A percentile compares a stretch with the other conserved stretches of the same genome.
Evolutionary conservation across 2,329 filamentous ascomycete genomes (phyloP).

Genomic region (Pyrenophora teres): DNA sequence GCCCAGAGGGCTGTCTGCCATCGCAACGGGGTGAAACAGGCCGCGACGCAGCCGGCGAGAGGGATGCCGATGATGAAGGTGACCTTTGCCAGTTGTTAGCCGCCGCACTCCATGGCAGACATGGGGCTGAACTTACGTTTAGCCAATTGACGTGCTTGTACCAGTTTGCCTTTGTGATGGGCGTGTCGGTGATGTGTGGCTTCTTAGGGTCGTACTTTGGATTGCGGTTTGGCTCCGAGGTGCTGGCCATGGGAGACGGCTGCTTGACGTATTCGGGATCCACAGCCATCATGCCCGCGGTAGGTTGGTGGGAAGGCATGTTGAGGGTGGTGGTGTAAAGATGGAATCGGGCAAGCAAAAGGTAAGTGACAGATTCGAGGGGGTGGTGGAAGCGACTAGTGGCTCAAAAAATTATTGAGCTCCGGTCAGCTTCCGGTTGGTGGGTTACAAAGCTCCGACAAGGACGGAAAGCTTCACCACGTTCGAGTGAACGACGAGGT

Average conservation of each 20-base stretch:
- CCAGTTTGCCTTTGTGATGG: slow-evolving; percentile 83
- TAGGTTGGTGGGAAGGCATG: slow-evolving; percentile 60
- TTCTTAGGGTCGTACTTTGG: slow-evolving; percentile 67
- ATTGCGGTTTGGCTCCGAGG: slow-evolving; percentile 58
- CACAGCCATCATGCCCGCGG: slow-evolving; percentile 54
- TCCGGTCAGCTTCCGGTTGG: slow-evolving; percentile 19
- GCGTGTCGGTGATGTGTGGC: slow-evolving; percentile 81
- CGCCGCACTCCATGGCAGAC: too few relatives aligned
- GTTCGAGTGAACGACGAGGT: slow-evolving; percentile 25
- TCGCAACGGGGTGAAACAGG: slow-evolving; percentile 79
- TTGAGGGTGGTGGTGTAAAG: slow-evolving; percentile 5
- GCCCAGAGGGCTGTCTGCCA: slow-evolving; percentile 75
- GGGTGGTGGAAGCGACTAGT: slow-evolving; percentile 17
- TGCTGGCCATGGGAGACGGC: slow-evolving; percentile 54
- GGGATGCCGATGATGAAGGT: slow-evolving; percentile 80
- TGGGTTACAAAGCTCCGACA: slow-evolving; percentile 18
- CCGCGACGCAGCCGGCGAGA: slow-evolving; percentile 71
- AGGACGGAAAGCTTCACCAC: slow-evolving; percentile 29
- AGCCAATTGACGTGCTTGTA: slow-evolving; percentile 95
- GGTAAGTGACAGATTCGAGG: slow-evolving; percentile 8
- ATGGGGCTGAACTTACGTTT: slow-evolving; percentile 61
- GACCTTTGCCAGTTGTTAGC: slow-evolving; percentile 62
- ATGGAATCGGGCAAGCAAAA: slow-evolving; percentile 20
- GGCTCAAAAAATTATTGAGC: slow-evolving; percentile 22
- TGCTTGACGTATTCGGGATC: slow-evolving; percentile 55